phyloP scores from a whole-genome alignment of 129 eudicot genomes.

The Pseudognaphalium luteoalbum region DNA sequence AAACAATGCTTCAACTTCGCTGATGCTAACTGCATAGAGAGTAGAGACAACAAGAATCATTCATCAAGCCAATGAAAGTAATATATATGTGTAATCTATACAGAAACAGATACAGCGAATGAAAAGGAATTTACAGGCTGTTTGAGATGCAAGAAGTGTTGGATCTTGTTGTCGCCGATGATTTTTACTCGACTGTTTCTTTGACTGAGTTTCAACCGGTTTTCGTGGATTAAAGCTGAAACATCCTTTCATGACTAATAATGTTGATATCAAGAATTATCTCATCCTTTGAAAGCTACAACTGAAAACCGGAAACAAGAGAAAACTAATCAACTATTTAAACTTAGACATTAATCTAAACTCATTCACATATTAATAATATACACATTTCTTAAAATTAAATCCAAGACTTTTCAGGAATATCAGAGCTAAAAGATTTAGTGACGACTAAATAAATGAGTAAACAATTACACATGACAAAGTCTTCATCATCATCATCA shows the following conservation, averaged over 20 bases:
- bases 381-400: no score
- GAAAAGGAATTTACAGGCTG: slow-evolving; percentile 68
- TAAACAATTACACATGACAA: neutral
- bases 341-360: neutral
- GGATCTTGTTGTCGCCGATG: slow-evolving; percentile 67
- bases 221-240: slow-evolving; percentile 50
- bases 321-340: neutral
- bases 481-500: neutral
- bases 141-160: slow-evolving; percentile 68
- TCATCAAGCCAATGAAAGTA: neutral
- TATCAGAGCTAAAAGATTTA: neutral
- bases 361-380: neutral
- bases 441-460: neutral
- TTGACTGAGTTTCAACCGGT: slow-evolving; percentile 19
- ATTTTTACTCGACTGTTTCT: neutral
- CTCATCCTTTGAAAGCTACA: neutral
- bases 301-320: neutral
- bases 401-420: neutral
- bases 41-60: neutral
- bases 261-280: neutral
- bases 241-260: slow-evolving; percentile 61
- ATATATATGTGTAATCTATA: neutral
- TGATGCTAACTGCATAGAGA: slow-evolving; percentile 30
- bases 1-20: slow-evolving; percentile 45
- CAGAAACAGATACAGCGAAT: neutral